phyloP scores from a whole-genome alignment of 2,329 filamentous ascomycete species.

The Alternaria incomplexa region DNA sequence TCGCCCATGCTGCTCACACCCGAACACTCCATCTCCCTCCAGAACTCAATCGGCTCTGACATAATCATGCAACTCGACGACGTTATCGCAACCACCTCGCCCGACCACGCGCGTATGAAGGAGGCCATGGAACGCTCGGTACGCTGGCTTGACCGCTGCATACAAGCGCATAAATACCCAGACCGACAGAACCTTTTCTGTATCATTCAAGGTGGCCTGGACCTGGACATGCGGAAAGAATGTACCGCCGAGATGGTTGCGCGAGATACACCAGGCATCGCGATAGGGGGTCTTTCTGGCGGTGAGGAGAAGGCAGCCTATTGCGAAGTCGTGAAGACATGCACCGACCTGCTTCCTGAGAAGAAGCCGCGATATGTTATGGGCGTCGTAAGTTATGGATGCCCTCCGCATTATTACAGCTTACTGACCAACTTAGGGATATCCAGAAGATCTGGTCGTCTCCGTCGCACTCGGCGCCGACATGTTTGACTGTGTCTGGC shows the following conservation, averaged over 20 bases:
- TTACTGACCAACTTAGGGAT: conserved; percentile 64
- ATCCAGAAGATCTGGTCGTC: conserved; percentile 93
- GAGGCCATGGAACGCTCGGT: conserved; percentile 95
- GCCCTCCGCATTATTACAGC: not conserved
- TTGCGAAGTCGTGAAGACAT: conserved; percentile 86
- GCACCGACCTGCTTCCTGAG: conserved; percentile 83
- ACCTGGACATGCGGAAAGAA: conserved; percentile 81
- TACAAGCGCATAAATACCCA: conserved; percentile 84
- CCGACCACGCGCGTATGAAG: conserved; percentile 83
- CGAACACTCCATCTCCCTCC: conserved; percentile 93
- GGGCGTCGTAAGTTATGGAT: conserved; percentile 70
- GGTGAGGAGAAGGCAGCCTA: conserved; percentile 94
- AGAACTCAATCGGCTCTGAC: conserved; percentile 97
- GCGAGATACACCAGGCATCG: conserved; percentile 91
- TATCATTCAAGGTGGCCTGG: conserved; percentile 95
- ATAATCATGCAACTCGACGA: conserved; percentile 99
- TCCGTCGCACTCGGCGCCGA: conserved; percentile 93
- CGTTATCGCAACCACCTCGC: conserved; percentile 94
- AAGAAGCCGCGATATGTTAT: conserved; percentile 98
- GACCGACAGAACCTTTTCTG: conserved; percentile 92
- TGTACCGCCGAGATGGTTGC: conserved; percentile 89
- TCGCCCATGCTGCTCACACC: conserved; percentile 95
- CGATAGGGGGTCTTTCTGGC: conserved; percentile 92
- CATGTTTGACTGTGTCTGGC: conserved; percentile 99
- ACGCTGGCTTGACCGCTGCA: conserved; percentile 94